Evolutionary conservation across 257 asterid genomes (phyloP).

Genomic region (Penstemon davidsonii): DNA sequence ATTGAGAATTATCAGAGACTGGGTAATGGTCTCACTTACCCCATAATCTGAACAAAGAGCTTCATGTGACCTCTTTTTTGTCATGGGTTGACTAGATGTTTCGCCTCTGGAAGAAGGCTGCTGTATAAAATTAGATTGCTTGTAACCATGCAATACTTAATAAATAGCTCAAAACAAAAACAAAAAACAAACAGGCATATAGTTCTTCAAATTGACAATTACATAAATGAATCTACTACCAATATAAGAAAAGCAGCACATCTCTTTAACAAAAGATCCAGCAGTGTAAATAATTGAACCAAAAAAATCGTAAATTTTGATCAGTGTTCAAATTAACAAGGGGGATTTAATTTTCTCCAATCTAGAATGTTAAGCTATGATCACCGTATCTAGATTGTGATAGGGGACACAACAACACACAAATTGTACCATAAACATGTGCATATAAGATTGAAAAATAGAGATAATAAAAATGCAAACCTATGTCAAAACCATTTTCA

Average conservation of each 20-base stretch:
- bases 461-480: background rate
- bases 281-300: background rate
- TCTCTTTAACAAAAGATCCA: background rate
- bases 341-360: conserved; percentile 1
- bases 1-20: no score
- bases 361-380: background rate
- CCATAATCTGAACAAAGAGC: conserved; percentile 60
- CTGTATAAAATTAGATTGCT: conserved; percentile 39
- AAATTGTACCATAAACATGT: no score
- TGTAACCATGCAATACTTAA: conserved; percentile 10
- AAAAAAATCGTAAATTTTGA: background rate
- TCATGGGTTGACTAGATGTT: conserved; percentile 55
- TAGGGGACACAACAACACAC: background rate
- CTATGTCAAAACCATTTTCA: background rate
- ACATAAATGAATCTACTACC: background rate
- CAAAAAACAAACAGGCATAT: background rate
- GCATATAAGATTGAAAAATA: background rate
- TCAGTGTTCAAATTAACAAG: background rate
- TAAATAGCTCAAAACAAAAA: background rate
- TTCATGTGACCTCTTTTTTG: conserved; percentile 75
- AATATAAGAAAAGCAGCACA: background rate
- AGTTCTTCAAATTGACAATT: conserved; percentile 3
- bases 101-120: conserved; percentile 74
- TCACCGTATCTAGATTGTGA: conserved; percentile 8
- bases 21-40: conserved; percentile 41